Evolutionary conservation across 352 stramenopile genomes (phyloP).

Genomic region (Pythium angustatum): DNA sequence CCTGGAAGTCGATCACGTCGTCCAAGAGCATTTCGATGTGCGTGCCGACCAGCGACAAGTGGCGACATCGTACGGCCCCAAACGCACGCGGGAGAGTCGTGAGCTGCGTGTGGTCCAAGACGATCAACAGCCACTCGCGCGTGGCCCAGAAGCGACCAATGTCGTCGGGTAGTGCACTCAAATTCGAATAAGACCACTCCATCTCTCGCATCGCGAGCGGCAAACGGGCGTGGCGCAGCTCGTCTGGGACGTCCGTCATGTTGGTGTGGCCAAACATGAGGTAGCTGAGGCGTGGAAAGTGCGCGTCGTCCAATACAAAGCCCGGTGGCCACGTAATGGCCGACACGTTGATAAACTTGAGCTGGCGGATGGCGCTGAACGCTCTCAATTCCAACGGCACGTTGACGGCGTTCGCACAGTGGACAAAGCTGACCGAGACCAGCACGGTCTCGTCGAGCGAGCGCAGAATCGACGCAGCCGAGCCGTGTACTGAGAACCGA

Average conservation of each 20-base stretch:
- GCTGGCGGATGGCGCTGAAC: neutral
- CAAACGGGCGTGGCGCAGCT: conserved; percentile 6
- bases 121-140: conserved; percentile 14
- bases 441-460: conserved; percentile 4
- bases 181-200: conserved; percentile 19
- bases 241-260: neutral
- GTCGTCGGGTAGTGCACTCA: conserved; percentile 5
- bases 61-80: neutral
- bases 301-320: neutral
- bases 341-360: conserved; percentile 19
- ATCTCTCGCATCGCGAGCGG: conserved; percentile 7
- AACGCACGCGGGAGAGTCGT: neutral
- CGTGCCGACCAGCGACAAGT: neutral
- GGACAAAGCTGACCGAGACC: neutral
- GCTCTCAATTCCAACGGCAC: neutral
- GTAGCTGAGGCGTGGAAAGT: conserved; percentile 11
- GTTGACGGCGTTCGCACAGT: neutral
- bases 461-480: neutral
- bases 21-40: conserved; percentile 1
- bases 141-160: conserved; percentile 6
- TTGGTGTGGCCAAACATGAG: conserved; percentile 18
- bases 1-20: neutral
- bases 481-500: neutral
- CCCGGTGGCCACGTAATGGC: neutral
- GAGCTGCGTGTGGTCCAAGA: conserved; percentile 16